A percentile compares a stretch with the other conserved stretches of the same genome.
phyloP scores from a whole-genome alignment of 2,329 filamentous ascomycete species.

The Kalaharituber pfeilii region DNA sequence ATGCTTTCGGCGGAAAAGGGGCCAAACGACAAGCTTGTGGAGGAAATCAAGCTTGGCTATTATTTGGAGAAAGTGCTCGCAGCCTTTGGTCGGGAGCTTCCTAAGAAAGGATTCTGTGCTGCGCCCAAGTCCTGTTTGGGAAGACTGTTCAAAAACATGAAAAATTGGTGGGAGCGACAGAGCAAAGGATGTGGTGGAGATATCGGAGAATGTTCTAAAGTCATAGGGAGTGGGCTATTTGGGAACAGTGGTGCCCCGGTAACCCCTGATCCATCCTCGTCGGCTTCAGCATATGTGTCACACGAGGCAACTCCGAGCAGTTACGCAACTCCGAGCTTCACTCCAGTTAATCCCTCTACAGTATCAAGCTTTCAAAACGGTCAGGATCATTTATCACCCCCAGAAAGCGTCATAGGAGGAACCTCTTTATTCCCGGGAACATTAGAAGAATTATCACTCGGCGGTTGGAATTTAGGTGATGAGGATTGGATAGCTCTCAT shows the following conservation, averaged over 20 bases:
- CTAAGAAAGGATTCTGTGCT: not conserved
- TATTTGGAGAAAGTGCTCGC: not conserved
- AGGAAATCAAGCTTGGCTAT: not conserved
- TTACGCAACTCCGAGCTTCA: too few relatives aligned
- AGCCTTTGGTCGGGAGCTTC: not conserved
- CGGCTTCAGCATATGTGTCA: too few relatives aligned
- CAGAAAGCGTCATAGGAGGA: too few relatives aligned
- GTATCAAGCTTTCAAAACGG: not conserved
- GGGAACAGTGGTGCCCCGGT: not conserved
- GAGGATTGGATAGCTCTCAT: not conserved
- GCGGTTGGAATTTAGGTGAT: not conserved
- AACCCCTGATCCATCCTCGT: not conserved
- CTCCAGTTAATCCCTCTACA: not conserved
- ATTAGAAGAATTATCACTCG: too few relatives aligned
- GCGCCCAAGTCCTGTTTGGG: not conserved
- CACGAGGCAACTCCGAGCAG: too few relatives aligned
- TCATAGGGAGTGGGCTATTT: not conserved
- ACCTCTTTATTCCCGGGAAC: too few relatives aligned
- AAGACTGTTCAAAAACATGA: not conserved
- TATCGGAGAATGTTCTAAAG: not conserved
- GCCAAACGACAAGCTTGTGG: not conserved
- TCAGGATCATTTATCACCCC: not conserved
- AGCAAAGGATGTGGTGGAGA: not conserved
- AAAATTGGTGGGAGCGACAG: not conserved
- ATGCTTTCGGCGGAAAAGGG: not conserved